Evolutionary conservation across 2,329 filamentous ascomycete genomes (phyloP).

Genomic region (Pleurostoma richardsiae): DNA sequence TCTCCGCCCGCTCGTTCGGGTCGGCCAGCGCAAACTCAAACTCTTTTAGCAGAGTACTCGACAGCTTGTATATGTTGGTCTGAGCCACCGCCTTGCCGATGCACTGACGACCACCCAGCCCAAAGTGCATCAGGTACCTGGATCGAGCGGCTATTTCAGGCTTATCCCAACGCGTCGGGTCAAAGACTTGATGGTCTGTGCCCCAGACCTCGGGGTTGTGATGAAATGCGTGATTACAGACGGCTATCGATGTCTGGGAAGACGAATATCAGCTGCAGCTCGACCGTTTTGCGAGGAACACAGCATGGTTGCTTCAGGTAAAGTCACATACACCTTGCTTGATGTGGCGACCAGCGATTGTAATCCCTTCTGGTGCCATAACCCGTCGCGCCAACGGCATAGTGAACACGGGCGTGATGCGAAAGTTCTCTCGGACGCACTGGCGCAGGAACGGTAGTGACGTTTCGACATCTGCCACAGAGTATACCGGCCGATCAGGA

Average conservation of each 20-base stretch:
- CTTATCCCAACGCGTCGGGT: conserved; percentile 20
- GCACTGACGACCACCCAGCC: conserved; percentile 22
- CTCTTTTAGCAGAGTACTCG: conserved; percentile 20
- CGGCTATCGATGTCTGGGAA: conserved; percentile 20
- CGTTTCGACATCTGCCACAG: conserved; percentile 15
- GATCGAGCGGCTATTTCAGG: conserved; percentile 10
- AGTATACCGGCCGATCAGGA: conserved; percentile 12
- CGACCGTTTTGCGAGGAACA: neutral
- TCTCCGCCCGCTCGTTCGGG: conserved; percentile 4
- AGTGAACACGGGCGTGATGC: conserved; percentile 25
- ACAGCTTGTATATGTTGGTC: conserved; percentile 26
- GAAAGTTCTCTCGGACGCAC: conserved; percentile 25
- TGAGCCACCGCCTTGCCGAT: conserved; percentile 27
- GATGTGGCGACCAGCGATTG: conserved; percentile 17
- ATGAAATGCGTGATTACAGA: conserved; percentile 27
- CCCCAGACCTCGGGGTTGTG: conserved; percentile 25
- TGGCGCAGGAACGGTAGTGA: conserved; percentile 18
- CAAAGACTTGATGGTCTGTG: conserved; percentile 20
- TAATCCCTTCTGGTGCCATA: conserved; percentile 14
- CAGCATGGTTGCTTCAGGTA: too few species aligned
- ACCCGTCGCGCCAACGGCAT: conserved; percentile 24
- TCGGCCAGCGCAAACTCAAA: conserved; percentile 24
- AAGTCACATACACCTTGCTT: conserved; percentile 14
- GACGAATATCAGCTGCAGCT: neutral
- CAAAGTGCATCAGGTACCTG: conserved; percentile 26